A percentile compares a stretch with the other conserved stretches of the same genome.
Evolutionary conservation across 768 basidiomycete species (phyloP).

Genomic region (Lepiota venenata): DNA sequence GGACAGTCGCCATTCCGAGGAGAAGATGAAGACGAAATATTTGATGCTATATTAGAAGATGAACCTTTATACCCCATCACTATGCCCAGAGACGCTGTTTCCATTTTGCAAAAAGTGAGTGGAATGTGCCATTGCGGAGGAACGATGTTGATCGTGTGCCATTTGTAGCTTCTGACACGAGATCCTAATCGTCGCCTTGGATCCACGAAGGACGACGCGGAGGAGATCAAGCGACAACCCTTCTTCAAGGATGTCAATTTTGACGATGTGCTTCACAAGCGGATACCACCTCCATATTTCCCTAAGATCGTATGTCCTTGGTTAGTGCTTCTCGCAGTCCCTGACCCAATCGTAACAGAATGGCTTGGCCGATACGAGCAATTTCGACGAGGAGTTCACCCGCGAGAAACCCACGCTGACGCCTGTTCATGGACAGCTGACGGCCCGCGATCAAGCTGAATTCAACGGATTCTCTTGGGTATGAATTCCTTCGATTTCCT

Average conservation of each 20-base stretch:
- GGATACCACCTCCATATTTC: slow-evolving; percentile 96
- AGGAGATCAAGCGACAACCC: slow-evolving; percentile 94
- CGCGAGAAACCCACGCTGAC: slow-evolving; percentile 95
- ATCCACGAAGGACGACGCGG: slow-evolving; percentile 87
- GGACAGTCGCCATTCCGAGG: slow-evolving; percentile 99
- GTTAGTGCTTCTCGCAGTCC: neutral
- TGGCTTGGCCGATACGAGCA: slow-evolving; percentile 83
- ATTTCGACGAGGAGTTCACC: slow-evolving; percentile 98
- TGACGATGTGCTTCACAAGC: slow-evolving; percentile 96
- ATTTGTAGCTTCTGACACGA: slow-evolving; percentile 76
- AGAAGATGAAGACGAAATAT: slow-evolving; percentile 99
- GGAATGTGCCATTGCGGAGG: neutral
- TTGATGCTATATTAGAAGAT: slow-evolving; percentile 98
- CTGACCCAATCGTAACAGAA: slow-evolving; percentile 43
- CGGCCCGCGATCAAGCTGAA: slow-evolving; percentile 86
- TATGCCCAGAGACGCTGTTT: slow-evolving; percentile 97
- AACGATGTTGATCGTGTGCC: slow-evolving; percentile 7
- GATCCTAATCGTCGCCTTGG: slow-evolving; percentile 91
- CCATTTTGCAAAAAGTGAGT: slow-evolving; percentile 87
- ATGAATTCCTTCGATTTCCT: slow-evolving; percentile 1
- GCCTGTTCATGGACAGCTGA: slow-evolving; percentile 93
- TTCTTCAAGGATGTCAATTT: slow-evolving; percentile 99
- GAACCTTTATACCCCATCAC: slow-evolving; percentile 98
- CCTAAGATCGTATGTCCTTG: slow-evolving; percentile 77
- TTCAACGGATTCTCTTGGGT: slow-evolving; percentile 99